Conservation (phyloP, 345 rosid species). For the Luvunga scandens region DNA sequence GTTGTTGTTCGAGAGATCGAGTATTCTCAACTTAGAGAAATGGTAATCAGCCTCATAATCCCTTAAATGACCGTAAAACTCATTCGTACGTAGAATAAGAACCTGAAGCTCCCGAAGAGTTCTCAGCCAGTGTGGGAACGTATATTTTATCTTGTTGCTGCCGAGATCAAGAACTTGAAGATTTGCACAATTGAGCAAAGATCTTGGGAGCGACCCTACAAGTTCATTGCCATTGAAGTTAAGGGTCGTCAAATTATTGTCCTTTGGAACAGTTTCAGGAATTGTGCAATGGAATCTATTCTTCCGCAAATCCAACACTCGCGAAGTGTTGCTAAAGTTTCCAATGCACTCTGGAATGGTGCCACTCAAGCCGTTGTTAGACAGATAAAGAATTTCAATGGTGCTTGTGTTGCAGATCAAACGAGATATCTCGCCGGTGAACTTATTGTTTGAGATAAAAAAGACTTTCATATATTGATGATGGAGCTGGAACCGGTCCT, state of each 20-base stretch:
- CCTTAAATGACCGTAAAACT: neutral
- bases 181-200: constrained; percentile 17
- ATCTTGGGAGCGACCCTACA: constrained; percentile 12
- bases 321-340: constrained; percentile 6
- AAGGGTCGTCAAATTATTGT: neutral
- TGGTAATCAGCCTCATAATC: neutral
- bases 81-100: constrained; percentile 1
- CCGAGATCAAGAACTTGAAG: constrained; percentile 13
- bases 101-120: neutral
- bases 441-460: constrained; percentile 1
- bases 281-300: constrained; percentile 21
- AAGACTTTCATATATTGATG: neutral
- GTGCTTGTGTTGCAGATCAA: constrained; percentile 7
- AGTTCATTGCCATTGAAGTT: constrained; percentile 16
- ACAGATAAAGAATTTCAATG: neutral
- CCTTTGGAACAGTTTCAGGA: neutral
- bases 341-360: constrained; percentile 18
- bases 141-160: constrained; percentile 17
- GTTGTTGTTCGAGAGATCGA: constrained; percentile 9
- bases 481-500: neutral
- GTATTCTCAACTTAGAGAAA: neutral
- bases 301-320: neutral
- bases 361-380: constrained; percentile 26
- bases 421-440: constrained; percentile 14
- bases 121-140: constrained; percentile 20